phyloP scores from a whole-genome alignment of 106 monocot species.

The Allium sativum region DNA sequence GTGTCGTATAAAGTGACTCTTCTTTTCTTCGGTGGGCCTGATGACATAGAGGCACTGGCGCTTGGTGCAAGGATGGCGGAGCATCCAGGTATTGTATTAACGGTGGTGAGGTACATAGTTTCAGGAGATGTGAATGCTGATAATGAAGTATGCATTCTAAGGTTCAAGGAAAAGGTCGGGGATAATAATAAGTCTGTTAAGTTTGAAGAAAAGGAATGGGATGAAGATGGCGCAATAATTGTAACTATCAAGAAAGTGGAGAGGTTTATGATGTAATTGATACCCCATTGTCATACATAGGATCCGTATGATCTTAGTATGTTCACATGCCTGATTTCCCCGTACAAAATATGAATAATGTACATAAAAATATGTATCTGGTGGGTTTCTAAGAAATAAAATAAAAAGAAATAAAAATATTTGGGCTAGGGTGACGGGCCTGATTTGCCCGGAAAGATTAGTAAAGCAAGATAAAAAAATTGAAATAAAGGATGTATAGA shows the following conservation, averaged over 20 bases:
- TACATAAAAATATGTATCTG: no score
- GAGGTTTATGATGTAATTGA: slow-evolving; percentile 2
- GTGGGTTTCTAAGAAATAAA: no score
- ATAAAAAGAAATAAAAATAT: no score
- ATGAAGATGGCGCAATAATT: not conserved
- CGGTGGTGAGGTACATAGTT: slow-evolving; percentile 17
- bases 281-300: not conserved
- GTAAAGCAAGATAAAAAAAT: no score
- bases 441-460: no score
- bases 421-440: no score
- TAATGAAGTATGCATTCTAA: not conserved
- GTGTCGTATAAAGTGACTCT: slow-evolving; percentile 17
- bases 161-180: not conserved
- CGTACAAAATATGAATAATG: no score
- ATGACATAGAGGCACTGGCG: slow-evolving; percentile 44
- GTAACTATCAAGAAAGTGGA: slow-evolving; percentile 9
- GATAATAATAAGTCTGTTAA: not conserved
- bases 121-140: not conserved
- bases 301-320: no score
- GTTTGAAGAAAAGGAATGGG: slow-evolving; percentile 13
- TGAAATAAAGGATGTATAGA: no score
- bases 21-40: slow-evolving; percentile 40
- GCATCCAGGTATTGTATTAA: slow-evolving; percentile 32
- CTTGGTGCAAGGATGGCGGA: slow-evolving; percentile 32
- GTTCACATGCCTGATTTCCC: no score